These are phyloP conservation scores for Linanthus parryae DNA, from an alignment of 148 eudicot species.

Conservation along the genomic window DNA sequence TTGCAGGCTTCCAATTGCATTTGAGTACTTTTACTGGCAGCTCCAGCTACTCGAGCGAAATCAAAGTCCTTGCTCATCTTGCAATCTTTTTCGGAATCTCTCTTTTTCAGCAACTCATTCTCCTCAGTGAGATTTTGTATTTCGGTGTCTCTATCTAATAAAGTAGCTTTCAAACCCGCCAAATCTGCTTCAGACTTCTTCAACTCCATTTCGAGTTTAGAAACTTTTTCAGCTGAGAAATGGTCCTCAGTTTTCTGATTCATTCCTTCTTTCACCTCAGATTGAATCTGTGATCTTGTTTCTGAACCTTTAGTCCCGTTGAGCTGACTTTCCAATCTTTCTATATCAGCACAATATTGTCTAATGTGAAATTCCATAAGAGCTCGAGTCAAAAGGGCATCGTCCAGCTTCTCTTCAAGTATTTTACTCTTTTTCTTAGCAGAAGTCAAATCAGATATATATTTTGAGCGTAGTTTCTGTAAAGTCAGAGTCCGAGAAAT, in stretches of 20 bases:
- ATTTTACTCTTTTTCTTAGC: conserved; percentile 56
- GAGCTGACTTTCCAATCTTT: conserved; percentile 49
- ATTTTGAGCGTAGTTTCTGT: conserved; percentile 67
- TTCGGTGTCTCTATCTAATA: too few species aligned
- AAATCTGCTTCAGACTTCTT: conserved; percentile 33
- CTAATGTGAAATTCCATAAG: conserved; percentile 43
- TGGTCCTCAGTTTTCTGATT: too few species aligned
- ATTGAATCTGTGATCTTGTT: too few species aligned
- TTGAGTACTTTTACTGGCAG: conserved; percentile 43
- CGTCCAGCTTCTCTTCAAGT: too few species aligned
- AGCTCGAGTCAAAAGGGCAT: conserved; percentile 62
- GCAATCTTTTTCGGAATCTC: too few species aligned
- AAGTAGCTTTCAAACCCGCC: too few species aligned
- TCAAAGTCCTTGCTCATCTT: too few species aligned
- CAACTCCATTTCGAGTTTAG: conserved; percentile 31
- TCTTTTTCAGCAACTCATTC: too few species aligned
- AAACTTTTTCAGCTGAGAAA: too few species aligned
- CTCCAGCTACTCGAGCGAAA: conserved; percentile 38
- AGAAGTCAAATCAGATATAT: too few species aligned
- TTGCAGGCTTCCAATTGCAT: conserved; percentile 44
- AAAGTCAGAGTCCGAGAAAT: conserved; percentile 69
- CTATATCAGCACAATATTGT: conserved; percentile 50
- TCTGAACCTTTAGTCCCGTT: conserved; percentile 54
- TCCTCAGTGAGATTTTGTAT: too few species aligned
- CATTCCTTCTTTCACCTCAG: too few species aligned